A percentile compares a stretch with the other conserved stretches of the same genome.
Evolutionary conservation across 192 early-diverging fungal species (phyloP).

Genomic region (Polychytrium aggregatum): DNA sequence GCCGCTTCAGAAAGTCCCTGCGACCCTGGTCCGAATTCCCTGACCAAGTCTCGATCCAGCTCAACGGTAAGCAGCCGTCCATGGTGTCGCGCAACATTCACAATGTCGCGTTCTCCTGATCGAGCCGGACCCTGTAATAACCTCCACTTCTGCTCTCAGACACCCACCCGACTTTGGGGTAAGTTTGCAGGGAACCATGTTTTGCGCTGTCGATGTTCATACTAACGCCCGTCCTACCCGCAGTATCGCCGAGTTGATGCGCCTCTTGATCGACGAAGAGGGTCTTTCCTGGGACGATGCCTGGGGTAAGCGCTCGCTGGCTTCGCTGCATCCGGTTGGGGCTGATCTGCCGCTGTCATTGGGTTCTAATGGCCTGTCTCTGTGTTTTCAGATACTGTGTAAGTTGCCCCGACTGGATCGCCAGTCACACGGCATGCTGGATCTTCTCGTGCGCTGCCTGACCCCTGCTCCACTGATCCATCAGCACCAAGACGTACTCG

Average conservation of each 20-base stretch:
- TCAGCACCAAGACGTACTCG: conserved; percentile 74
- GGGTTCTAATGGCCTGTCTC: too few species aligned
- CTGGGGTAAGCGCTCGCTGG: conserved; percentile 48
- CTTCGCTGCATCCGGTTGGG: too few species aligned
- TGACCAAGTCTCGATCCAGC: conserved; percentile 87
- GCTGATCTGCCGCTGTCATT: too few species aligned
- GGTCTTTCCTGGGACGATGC: conserved; percentile 87
- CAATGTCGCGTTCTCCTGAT: too few species aligned
- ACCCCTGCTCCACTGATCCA: too few species aligned
- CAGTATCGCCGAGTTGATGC: conserved; percentile 78
- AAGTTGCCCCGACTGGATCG: too few species aligned
- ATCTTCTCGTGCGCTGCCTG: too few species aligned
- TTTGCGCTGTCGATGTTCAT: not conserved
- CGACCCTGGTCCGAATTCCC: conserved; percentile 81
- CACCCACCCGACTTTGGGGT: conserved; percentile 91
- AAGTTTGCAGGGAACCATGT: not conserved
- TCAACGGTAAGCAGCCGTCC: conserved; percentile 53
- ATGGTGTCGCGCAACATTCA: not conserved
- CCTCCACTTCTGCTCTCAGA: conserved; percentile 28
- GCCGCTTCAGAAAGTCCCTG: conserved; percentile 84
- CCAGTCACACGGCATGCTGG: too few species aligned
- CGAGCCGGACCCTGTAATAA: too few species aligned
- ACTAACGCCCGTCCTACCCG: not conserved
- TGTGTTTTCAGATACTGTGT: too few species aligned
- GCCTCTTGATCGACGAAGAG: conserved; percentile 88